Evolutionary conservation across 208 protist species (phyloP), one percentile per base, ranked within the genome.

Genomic region (Acanthamoeba healyi): DNA sequence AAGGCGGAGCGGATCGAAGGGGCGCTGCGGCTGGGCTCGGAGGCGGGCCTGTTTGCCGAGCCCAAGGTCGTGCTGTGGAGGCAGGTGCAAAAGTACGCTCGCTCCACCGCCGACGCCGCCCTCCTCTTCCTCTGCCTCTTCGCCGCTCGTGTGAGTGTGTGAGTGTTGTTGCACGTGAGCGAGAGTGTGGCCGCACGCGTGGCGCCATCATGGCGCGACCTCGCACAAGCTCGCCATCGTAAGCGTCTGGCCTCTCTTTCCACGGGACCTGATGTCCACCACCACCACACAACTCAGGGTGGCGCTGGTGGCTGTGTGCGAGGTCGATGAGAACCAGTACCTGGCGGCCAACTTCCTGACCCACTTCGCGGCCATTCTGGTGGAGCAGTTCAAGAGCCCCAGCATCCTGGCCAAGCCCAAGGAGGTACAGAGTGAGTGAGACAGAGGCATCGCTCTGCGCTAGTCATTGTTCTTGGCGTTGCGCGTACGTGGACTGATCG

Each of bases 61-160:
- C 79, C 79, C 49, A 87, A 87, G 49, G 49, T 87, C 24, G 79
- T 54, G n/a, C 15, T 87, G 26, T 87, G 79, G 79, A 87, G 61
- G 44, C 79, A 87, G 19, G 42, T 87, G n/a, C 79, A 61, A 24
- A 51, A 36, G 79, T 87, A 22, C 79, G 46, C 26, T 6, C 19
- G 17, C 36, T 26, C 22, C 14, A n/a, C n/a, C n/a, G n/a, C n/a
- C n/a, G n/a, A n/a, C n/a, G n/a, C n/a, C n/a, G n/a, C n/a, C n/a
- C n/a, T n/a, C n/a, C n/a, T n/a, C n/a, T n/a, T n/a, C n/a, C n/a
- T n/a, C n/a, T n/a, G n/a, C n/a, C n/a, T n/a, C n/a, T n/a, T n/a
- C n/a, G n/a, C n/a, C n/a, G n/a, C n/a, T n/a, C n/a, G n/a, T n/a
- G 7, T 19, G 0, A 84, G 17, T 17, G 15, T 82, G 22, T 44